Base-by-base conservation (phyloP, 2,329 filamentous ascomycete species). In the Claviceps purpurea region DNA sequence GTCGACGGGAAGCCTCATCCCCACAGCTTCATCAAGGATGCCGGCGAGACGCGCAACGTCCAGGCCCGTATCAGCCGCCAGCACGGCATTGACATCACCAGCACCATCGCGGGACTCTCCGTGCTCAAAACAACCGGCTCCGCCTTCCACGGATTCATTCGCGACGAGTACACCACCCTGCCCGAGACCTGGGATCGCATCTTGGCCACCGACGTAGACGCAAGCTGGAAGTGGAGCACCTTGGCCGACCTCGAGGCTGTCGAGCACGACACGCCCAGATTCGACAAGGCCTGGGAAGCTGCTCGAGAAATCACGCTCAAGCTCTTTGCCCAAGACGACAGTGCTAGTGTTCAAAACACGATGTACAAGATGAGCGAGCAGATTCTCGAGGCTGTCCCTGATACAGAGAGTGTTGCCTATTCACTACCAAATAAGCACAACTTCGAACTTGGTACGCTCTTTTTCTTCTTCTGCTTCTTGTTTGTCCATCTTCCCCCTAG, bases 321-420 rank as follows among this genome's bases (percentile, higher is more conserved):
- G 72, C 87, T 83, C 0, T 98, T 98, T 63, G 91, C 93, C 43
- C 80, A 84, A 64, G 90, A 98, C 64, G 77, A 89, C 64, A 95
- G 88, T 62, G 87, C 93, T 47, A 95, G 88, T 61, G 93, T 98
- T 24, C 93, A 98, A 73, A 84, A 84, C 61, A 97, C 91, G 55
- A 97, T 98, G 93, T 98, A 96, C 75, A 94, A 96, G 75, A 98
- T 98, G 91, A 83, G 80, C 61, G 85, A 91, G 68, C 75, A 84
- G 67, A 95, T 98, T 59, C 75, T 98, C 50, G 84, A 79, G 8
- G 80, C 76, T 22, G 86, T 83, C 24, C 85, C 89, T 14, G 74
- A 83, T 57, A 78, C 89, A 22, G 79, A 84, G 45, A 75, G 77
- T 22, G 87, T 93, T 43, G 79, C 85, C 61, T 97, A 96, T 66